Base-by-base conservation (phyloP, 108 stramenopile genomes). In the Cyclostephanos tholiformis region DNA sequence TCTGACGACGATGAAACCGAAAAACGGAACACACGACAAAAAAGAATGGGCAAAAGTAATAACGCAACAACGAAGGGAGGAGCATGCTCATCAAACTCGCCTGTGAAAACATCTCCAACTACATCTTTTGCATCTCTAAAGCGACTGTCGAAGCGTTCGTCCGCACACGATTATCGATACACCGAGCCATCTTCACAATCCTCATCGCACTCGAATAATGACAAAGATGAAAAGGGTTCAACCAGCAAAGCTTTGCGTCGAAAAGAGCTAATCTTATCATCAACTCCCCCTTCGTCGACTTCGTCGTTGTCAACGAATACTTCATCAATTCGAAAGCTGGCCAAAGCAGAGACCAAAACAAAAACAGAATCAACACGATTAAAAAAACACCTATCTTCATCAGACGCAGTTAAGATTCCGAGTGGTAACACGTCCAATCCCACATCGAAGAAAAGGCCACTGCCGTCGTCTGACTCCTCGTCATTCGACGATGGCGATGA, bases 401-500 rank as follows among this genome's bases (percentile, higher is more conserved):
- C 52, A 53, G 52, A 53, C 52, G 4, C n/a, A 7, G n/a, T 20
- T 53, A 19, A 53, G 52, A 53, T 9, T 20, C 0, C 25, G 52
- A 25, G 23, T 20, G n/a, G 52, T 6, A 53, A 25, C 52, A 53
- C 6, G 52, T 53, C 52, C 7, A 53, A 53, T 25, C 52, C 20
- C 23, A 25, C 25, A 19, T 20, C 23, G 20, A 53, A 53, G 52
- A 53, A 53, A 53, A 53, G 52, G 41, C 41, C 4, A 10, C 12
- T 10, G 8, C 52, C 52, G n/a, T 25, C 52, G 6, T 53, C 19
- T 53, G 52, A 53, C 52, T 53, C 25, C 6, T 53, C 25, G 23
- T 53, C 52, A 25, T 53, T 19, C 52, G 52, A 53, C 25, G 52
- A 53, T 20, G 23, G 52, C 25, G 52, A 53, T 53, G 52, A 53